Conservation (phyloP, 768 basidiomycete genomes). For the Pisolithus microcarpus region DNA sequence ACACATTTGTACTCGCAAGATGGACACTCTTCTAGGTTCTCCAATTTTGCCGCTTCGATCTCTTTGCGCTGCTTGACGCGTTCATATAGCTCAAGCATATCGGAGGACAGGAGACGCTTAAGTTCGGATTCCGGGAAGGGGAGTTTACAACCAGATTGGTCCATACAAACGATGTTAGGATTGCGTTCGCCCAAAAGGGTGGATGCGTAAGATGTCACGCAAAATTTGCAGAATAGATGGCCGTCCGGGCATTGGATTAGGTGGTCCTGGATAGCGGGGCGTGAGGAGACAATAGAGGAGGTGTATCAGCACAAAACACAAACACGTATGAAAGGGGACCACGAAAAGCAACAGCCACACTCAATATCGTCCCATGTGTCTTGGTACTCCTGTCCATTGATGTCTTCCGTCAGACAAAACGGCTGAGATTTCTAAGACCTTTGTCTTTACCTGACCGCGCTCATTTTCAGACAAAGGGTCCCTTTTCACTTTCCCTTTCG, state of each 20-base stretch:
- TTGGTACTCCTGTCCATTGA: constrained; percentile 32
- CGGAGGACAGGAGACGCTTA: constrained; percentile 54
- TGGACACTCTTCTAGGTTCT: constrained; percentile 83
- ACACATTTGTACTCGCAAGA: constrained; percentile 83
- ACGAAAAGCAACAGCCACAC: constrained; percentile 82
- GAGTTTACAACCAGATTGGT: constrained; percentile 63
- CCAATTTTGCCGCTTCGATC: constrained; percentile 69
- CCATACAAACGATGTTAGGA: constrained; percentile 70
- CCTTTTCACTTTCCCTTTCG: constrained; percentile 34
- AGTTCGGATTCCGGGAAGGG: constrained; percentile 67
- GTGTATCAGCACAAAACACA: background rate
- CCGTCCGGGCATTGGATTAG: constrained; percentile 88
- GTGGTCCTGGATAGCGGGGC: constrained; percentile 44
- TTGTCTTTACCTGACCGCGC: background rate
- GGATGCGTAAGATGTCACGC: constrained; percentile 63
- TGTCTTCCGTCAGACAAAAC: constrained; percentile 20
- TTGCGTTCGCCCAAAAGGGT: constrained; percentile 60
- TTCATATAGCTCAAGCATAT: constrained; percentile 64
- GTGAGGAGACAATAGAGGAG: background rate
- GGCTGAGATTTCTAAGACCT: background rate
- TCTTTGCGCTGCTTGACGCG: constrained; percentile 73
- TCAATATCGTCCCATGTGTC: constrained; percentile 59
- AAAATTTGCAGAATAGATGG: constrained; percentile 77
- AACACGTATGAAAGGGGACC: constrained; percentile 58
- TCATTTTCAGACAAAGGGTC: constrained; percentile 23